Evolutionary conservation across 345 rosid genomes (phyloP), one percentile per base, ranked within the genome.

Genomic region (Clausena lansium): DNA sequence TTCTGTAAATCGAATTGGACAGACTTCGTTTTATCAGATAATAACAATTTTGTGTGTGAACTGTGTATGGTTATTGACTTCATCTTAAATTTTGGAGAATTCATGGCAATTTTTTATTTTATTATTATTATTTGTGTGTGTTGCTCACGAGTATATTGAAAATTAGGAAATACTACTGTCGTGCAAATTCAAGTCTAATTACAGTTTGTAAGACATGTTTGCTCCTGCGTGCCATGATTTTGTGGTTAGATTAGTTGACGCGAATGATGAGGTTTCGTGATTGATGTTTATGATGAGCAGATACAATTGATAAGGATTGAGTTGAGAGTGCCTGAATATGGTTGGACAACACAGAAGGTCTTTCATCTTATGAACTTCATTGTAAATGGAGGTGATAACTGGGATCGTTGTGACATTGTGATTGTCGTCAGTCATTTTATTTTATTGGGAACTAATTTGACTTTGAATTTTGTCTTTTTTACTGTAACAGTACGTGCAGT

Each of bases 341-440:
- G 99, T 65, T 94, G 99, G 99, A 96, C 97, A 4, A 96, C 95
- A 22, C 99, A 94, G 86, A 96, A 96, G 83, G 97, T 96, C 82
- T 96, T 96, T 83, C 98, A 96, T 86, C 93, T 96, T 79, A 92
- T 96, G 98, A 95, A 95, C 84, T 91, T 95, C 76, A 88, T 95
- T 80, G 99, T 93, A 77, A 95, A 95, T 85, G 99, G 99, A 92
- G 99, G 99, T 95, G 79, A 88, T 24, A 58, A 52, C 57, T 78
- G 0, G 33, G 64, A 33, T 59, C 35, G 25, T 55, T 9, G 39
- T 47, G 54, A 71, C 41, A 9, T 54, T 57, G 7, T 24, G 39
- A 77, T 60, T 77, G 9, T 59, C 25, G 38, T 66, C 54, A 7
- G 27, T 75, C 2, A 15, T n/a, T 72, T 64, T 35, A 13, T 82